Percentiles rank a stretch among this genome's conserved stretches.
These are phyloP conservation scores for Physcia stellaris DNA, from an alignment of 495 filamentous ascomycete genomes.

Conservation along the genomic window DNA sequence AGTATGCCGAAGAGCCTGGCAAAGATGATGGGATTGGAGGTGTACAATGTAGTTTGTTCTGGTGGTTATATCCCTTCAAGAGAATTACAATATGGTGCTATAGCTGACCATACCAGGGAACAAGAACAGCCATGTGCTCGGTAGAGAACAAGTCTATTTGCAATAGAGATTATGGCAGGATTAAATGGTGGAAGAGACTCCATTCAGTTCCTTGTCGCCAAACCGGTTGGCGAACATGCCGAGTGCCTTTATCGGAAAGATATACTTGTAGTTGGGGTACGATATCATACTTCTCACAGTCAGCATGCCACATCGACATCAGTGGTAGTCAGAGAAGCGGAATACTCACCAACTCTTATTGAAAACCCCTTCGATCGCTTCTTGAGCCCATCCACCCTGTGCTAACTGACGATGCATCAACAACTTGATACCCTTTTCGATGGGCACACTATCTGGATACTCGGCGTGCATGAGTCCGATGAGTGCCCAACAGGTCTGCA, in stretches of 20 bases:
- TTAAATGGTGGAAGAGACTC: too few species aligned
- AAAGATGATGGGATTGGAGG: too few species aligned
- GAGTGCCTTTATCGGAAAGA: constrained; percentile 84
- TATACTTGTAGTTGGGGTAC: constrained; percentile 98
- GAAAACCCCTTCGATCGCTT: constrained; percentile 94
- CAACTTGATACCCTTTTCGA: constrained; percentile 63
- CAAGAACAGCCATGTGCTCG: too few species aligned
- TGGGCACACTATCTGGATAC: constrained; percentile 60
- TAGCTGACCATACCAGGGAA: too few species aligned
- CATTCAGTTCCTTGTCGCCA: too few species aligned
- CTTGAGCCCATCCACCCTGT: constrained; percentile 91
- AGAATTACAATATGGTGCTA: too few species aligned
- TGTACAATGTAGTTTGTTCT: too few species aligned
- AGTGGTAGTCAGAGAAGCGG: neutral
- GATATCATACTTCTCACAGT: constrained; percentile 67
- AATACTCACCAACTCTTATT: constrained; percentile 79
- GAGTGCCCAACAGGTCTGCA: constrained; percentile 84
- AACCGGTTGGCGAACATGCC: constrained; percentile 74
- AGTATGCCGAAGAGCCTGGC: too few species aligned
- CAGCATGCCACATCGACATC: neutral
- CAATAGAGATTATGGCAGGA: too few species aligned
- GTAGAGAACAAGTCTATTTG: too few species aligned
- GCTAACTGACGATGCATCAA: constrained; percentile 72
- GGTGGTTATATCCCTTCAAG: too few species aligned
- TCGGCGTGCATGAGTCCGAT: constrained; percentile 74